These are phyloP conservation scores for Mucor circinelloides DNA, from an alignment of 371 early-diverging fungal genomes.

Conservation along the genomic window DNA sequence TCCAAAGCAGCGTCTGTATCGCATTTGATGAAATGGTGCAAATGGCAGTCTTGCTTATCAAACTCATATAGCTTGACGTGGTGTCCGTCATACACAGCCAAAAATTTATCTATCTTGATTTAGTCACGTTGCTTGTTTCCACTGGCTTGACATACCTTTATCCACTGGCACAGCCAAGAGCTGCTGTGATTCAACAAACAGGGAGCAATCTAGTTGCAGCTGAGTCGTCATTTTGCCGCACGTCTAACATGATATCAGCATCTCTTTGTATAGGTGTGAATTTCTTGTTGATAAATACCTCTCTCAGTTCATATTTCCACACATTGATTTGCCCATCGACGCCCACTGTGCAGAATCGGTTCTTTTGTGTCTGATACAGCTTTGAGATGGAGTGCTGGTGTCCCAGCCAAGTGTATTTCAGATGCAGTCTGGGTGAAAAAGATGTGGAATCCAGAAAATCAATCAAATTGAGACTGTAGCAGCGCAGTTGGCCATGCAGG, in stretches of 20 bases:
- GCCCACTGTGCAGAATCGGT: constrained; percentile 55
- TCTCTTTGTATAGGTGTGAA: no score
- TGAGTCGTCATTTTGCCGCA: constrained; percentile 35
- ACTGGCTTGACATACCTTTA: constrained; percentile 39
- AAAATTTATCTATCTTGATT: constrained; percentile 27
- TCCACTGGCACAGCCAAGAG: constrained; percentile 34
- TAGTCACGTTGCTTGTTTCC: constrained; percentile 33
- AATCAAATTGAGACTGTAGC: constrained; percentile 73
- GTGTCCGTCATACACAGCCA: constrained; percentile 44
- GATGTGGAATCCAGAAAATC: constrained; percentile 75
- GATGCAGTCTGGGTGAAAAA: constrained; percentile 58
- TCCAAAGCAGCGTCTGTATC: neutral
- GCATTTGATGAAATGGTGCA: constrained; percentile 30
- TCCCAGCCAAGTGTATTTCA: constrained; percentile 72
- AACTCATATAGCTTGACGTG: constrained; percentile 31
- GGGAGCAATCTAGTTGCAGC: constrained; percentile 35
- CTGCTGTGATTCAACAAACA: constrained; percentile 14
- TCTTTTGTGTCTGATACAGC: constrained; percentile 44
- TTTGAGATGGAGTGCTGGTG: constrained; percentile 55
- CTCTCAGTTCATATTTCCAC: constrained; percentile 55
- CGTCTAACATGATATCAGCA: constrained; percentile 11
- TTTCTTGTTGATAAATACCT: constrained; percentile 28
- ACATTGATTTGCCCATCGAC: constrained; percentile 57
- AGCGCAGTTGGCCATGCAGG: constrained; percentile 63
- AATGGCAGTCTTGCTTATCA: constrained; percentile 31